A percentile compares a stretch with the other conserved stretches of the same genome.
These are phyloP conservation scores for Mycena olivaceomarginata DNA, from an alignment of 768 basidiomycete species.

Conservation along the genomic window DNA sequence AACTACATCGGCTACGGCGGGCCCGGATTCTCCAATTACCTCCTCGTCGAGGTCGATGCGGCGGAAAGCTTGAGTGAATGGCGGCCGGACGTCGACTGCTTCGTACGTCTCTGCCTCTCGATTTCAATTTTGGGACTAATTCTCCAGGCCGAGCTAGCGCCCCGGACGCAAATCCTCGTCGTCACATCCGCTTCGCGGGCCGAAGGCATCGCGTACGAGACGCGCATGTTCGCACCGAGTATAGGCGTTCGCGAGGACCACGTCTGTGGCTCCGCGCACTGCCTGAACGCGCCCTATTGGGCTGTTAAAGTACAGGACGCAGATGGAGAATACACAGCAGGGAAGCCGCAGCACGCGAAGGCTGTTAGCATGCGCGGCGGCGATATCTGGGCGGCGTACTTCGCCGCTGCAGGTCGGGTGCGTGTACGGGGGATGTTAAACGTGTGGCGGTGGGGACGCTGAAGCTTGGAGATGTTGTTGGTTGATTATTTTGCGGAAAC, in stretches of 20 bases:
- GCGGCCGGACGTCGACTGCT: conserved; percentile 1
- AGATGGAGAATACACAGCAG: background rate
- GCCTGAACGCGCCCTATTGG: conserved; percentile 39
- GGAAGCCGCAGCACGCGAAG: conserved; percentile 23
- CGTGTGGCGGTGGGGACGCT: conserved; percentile 17
- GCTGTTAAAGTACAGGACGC: conserved; percentile 18
- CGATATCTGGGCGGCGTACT: conserved; percentile 30
- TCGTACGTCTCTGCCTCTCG: conserved; percentile 12
- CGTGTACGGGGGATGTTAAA: conserved; percentile 31
- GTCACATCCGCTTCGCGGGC: conserved; percentile 20
- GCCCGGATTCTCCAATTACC: conserved; percentile 30
- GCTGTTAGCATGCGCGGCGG: conserved; percentile 34
- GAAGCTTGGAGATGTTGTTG: conserved; percentile 16
- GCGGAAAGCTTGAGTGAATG: conserved; percentile 20
- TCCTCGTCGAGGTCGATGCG: conserved; percentile 31
- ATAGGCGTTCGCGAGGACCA: conserved; percentile 35
- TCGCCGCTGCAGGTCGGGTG: conserved; percentile 11
- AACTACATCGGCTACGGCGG: conserved; percentile 34
- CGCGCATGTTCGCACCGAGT: conserved; percentile 35
- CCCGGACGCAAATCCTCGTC: conserved; percentile 29
- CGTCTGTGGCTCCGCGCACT: conserved; percentile 37
- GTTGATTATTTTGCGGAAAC: background rate
- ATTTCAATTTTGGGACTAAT: background rate
- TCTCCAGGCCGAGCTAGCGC: background rate
- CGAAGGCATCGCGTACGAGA: conserved; percentile 31